Evolutionary conservation across 2,329 filamentous ascomycete genomes (phyloP).

Genomic region (Talaromyces albobiverticillius): DNA sequence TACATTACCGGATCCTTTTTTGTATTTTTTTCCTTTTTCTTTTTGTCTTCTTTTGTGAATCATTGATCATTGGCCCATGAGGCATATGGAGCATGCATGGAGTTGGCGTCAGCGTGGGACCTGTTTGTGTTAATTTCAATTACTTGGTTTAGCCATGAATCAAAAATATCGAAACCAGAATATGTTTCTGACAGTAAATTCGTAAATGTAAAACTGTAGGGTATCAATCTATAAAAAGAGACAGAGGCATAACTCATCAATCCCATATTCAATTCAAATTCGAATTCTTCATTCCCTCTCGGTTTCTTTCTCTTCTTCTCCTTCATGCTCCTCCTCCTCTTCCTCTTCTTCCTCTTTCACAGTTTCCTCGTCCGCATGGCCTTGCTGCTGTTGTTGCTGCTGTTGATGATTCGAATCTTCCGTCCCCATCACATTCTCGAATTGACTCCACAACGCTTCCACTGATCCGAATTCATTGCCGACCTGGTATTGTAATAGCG

Average conservation of each 20-base stretch:
- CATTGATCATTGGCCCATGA: constrained; percentile 18
- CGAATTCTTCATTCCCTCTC: constrained; percentile 6
- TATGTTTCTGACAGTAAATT: neutral
- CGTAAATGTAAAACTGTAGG: constrained; percentile 5
- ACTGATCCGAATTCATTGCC: constrained; percentile 98
- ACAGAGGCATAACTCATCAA: neutral
- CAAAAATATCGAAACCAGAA: neutral
- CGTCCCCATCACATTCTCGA: constrained; percentile 91
- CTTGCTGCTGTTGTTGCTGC: constrained; percentile 22
- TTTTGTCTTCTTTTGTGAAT: constrained; percentile 24
- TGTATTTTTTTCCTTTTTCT: constrained; percentile 12
- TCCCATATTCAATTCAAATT: too few species aligned
- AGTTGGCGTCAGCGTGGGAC: constrained; percentile 26
- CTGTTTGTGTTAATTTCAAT: constrained; percentile 4
- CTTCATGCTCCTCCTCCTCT: constrained; percentile 14
- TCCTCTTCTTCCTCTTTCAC: constrained; percentile 12
- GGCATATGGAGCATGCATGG: constrained; percentile 33
- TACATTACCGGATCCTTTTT: constrained; percentile 1
- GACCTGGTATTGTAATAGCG: constrained; percentile 58
- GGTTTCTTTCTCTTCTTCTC: too few species aligned
- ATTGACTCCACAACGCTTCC: constrained; percentile 94
- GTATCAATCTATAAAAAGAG: constrained; percentile 8
- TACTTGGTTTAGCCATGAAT: neutral
- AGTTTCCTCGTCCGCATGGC: constrained; percentile 13
- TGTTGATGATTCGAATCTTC: constrained; percentile 30